phyloP scores from a whole-genome alignment of 2,329 filamentous ascomycete species.

The Xylaria sp. region DNA sequence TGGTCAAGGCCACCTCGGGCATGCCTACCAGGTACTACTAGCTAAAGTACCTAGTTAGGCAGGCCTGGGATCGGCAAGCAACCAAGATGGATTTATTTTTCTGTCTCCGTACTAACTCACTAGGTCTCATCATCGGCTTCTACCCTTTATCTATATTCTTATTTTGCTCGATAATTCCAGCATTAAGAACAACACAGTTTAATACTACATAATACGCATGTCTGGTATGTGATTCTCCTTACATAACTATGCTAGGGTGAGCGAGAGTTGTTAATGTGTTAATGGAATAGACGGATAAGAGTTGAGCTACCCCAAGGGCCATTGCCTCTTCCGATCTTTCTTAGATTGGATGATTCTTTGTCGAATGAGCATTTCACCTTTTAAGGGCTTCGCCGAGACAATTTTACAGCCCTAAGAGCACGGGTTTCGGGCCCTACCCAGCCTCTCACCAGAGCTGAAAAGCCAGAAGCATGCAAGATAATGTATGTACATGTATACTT shows the following conservation, averaged over 20 bases:
- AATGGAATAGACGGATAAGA: not conserved
- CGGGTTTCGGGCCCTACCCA: not conserved
- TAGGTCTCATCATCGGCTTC: not conserved
- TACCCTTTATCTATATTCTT: not conserved
- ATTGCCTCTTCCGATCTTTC: not conserved
- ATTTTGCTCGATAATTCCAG: conserved; percentile 1
- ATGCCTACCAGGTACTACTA: not conserved
- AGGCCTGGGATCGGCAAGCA: not conserved
- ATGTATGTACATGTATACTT: not conserved
- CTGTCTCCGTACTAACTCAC: not conserved
- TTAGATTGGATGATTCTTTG: not conserved
- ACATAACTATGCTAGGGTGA: not conserved
- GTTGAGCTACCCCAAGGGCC: not conserved
- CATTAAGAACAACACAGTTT: not conserved
- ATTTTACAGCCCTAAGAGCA: not conserved
- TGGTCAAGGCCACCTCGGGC: no score
- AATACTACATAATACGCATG: not conserved
- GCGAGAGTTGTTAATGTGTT: not conserved
- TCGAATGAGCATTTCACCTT: conserved; percentile 3
- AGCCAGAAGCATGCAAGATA: not conserved
- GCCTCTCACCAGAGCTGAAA: not conserved
- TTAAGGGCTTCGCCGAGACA: not conserved
- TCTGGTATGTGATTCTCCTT: not conserved
- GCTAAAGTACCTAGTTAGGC: not conserved
- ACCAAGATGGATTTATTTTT: not conserved